phyloP scores from a whole-genome alignment of 257 asterid genomes.

The Marsdenia floribunda region DNA sequence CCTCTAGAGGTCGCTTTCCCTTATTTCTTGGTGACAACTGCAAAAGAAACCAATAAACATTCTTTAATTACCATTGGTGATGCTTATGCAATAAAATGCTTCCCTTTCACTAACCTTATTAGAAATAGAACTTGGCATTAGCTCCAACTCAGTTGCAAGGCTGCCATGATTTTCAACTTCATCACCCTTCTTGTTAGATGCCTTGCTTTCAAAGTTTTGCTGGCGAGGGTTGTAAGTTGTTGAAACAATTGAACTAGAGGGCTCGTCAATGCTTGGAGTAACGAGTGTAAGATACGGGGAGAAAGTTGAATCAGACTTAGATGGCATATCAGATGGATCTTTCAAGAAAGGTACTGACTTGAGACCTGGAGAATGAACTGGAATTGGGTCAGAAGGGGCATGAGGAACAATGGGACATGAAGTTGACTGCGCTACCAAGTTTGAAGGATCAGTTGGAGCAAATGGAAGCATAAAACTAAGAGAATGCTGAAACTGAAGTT shows the following conservation, averaged over 20 bases:
- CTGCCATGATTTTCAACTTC: not conserved
- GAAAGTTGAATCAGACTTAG: slow-evolving; percentile 9
- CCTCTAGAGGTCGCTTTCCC: slow-evolving; percentile 16
- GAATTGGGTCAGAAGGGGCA: slow-evolving; percentile 6
- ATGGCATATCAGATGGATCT: slow-evolving; percentile 8
- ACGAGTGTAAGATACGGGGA: slow-evolving; percentile 11
- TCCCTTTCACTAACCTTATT: slow-evolving; percentile 13
- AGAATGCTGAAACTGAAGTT: slow-evolving; percentile 15
- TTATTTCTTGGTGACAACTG: slow-evolving; percentile 16
- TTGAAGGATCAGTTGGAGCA: slow-evolving; percentile 17
- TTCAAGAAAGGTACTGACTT: slow-evolving; percentile 10
- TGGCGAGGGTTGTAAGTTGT: slow-evolving; percentile 13
- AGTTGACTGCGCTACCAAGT: slow-evolving; percentile 9
- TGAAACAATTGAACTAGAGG: slow-evolving; percentile 8
- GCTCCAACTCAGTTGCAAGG: slow-evolving; percentile 26
- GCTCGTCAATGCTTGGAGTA: not conserved
- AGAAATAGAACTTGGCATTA: slow-evolving; percentile 23
- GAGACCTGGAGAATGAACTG: slow-evolving; percentile 7
- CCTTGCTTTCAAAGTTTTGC: slow-evolving; percentile 7
- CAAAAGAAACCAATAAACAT: not conserved
- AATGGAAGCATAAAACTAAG: slow-evolving; percentile 21
- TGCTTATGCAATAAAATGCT: not conserved
- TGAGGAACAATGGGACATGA: slow-evolving; percentile 15
- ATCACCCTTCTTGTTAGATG: not conserved
- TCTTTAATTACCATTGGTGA: not conserved